Evolutionary conservation across 192 early-diverging fungal species (phyloP).

Genomic region (Thoreauomyces humboldtii): DNA sequence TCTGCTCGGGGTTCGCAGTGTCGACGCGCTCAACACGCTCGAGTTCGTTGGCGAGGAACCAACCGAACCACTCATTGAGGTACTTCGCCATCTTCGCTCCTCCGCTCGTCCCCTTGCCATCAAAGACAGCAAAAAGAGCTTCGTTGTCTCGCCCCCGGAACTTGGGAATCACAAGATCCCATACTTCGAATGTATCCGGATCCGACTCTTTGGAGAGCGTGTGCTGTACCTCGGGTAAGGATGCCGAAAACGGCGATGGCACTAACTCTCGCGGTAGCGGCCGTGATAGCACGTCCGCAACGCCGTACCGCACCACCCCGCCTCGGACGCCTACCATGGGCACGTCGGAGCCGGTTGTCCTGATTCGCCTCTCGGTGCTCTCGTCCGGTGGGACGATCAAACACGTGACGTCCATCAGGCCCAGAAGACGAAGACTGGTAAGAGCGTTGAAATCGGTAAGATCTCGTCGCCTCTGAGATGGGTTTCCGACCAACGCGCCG

Average conservation of each 20-base stretch:
- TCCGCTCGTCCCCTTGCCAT: slow-evolving; percentile 63
- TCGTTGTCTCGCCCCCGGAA: slow-evolving; percentile 86
- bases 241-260: not conserved
- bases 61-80: slow-evolving; percentile 68
- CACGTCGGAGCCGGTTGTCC: slow-evolving; percentile 74
- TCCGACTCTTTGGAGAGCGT: slow-evolving; percentile 4
- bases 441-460: slow-evolving; percentile 77
- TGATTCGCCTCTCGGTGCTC: slow-evolving; percentile 72
- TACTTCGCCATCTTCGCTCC: slow-evolving; percentile 55
- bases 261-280: slow-evolving; percentile 4
- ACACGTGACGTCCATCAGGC: slow-evolving; percentile 89
- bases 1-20: not conserved
- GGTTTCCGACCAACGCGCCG: slow-evolving; percentile 42
- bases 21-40: slow-evolving; percentile 53
- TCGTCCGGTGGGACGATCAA: slow-evolving; percentile 79
- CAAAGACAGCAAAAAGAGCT: slow-evolving; percentile 84
- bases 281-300: slow-evolving; percentile 75
- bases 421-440: slow-evolving; percentile 73
- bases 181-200: slow-evolving; percentile 68
- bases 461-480: slow-evolving; percentile 35
- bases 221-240: not conserved
- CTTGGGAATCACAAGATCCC: slow-evolving; percentile 83
- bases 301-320: slow-evolving; percentile 72
- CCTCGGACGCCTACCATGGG: slow-evolving; percentile 55
- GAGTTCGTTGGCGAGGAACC: slow-evolving; percentile 70